These are phyloP conservation scores for Durotheca rogersii DNA, from an alignment of 495 filamentous ascomycete species.

Conservation along the genomic window DNA sequence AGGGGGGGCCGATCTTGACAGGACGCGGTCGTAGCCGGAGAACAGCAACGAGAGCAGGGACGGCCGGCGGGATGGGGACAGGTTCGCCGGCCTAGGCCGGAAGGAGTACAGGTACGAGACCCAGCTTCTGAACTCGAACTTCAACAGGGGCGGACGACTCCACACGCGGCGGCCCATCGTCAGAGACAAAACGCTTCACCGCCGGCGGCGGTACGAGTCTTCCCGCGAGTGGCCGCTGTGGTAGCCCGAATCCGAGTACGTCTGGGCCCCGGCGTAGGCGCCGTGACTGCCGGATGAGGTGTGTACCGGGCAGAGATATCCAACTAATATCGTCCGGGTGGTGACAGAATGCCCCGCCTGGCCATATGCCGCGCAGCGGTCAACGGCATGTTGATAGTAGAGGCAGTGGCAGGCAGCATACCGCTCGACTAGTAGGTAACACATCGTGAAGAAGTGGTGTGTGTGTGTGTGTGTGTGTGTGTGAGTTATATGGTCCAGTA, in stretches of 20 bases:
- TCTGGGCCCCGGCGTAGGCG: slow-evolving; percentile 24
- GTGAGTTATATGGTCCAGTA: too few relatives aligned
- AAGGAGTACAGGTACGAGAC: slow-evolving; percentile 53
- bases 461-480: slow-evolving; percentile 2
- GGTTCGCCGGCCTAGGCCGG: slow-evolving; percentile 38
- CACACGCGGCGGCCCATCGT: slow-evolving; percentile 49
- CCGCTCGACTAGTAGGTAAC: slow-evolving; percentile 69
- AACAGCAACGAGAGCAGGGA: slow-evolving; percentile 52
- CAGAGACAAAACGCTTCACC: slow-evolving; percentile 58
- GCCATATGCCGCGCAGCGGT: slow-evolving; percentile 69
- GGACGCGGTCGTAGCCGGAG: slow-evolving; percentile 48
- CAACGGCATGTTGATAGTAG: slow-evolving; percentile 76
- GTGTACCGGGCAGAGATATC: slow-evolving; percentile 72
- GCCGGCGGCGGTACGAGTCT: slow-evolving; percentile 43
- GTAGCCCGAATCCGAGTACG: slow-evolving; percentile 56
- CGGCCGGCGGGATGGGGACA: slow-evolving; percentile 43
- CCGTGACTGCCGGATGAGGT: slow-evolving; percentile 40
- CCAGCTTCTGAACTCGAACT: slow-evolving; percentile 50
- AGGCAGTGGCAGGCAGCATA: slow-evolving; percentile 80
- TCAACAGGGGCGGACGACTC: slow-evolving; percentile 47
- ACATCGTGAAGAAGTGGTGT: slow-evolving; percentile 54
- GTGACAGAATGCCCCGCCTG: slow-evolving; percentile 70
- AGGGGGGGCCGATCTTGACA: slow-evolving; percentile 48
- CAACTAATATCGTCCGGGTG: slow-evolving; percentile 75
- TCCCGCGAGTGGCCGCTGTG: slow-evolving; percentile 48